phyloP scores from a whole-genome alignment of 257 asterid genomes.

The Linaria vulgaris region DNA sequence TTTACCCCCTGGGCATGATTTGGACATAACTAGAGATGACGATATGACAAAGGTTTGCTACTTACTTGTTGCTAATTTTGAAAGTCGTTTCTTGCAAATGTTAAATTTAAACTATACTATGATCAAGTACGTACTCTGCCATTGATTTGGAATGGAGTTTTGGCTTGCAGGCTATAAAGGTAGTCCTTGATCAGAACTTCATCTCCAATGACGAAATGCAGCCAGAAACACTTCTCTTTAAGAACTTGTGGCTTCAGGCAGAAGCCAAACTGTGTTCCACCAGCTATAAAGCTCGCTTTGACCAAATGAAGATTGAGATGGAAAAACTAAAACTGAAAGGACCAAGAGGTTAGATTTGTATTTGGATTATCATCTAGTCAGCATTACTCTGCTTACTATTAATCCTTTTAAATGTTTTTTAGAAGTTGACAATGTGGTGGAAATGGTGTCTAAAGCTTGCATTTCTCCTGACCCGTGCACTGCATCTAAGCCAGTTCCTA shows the following conservation, averaged over 20 bases:
- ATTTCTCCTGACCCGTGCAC: conserved; percentile 23
- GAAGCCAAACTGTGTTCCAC: conserved; percentile 86
- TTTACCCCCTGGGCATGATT: conserved; percentile 38
- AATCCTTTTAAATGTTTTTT: conserved; percentile 26
- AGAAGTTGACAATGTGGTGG: conserved; percentile 32
- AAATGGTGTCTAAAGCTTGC: conserved; percentile 26
- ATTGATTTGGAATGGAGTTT: neutral
- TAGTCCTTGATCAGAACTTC: conserved; percentile 76
- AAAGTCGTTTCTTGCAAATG: neutral
- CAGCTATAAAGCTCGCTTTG: conserved; percentile 74
- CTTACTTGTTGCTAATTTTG: conserved; percentile 6
- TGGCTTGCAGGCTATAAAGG: conserved; percentile 67
- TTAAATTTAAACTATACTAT: neutral
- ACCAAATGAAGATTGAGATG: conserved; percentile 68
- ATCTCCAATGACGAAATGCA: conserved; percentile 49
- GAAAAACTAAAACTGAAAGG: conserved; percentile 41
- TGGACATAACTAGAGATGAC: conserved; percentile 43
- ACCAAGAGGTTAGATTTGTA: conserved; percentile 49
- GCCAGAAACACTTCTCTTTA: conserved; percentile 64
- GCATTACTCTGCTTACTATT: conserved; percentile 20
- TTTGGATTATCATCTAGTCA: neutral
- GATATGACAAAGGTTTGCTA: conserved; percentile 58
- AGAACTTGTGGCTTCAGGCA: conserved; percentile 90
- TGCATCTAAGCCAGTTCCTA: conserved; percentile 17
- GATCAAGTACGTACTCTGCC: neutral